Base-by-base conservation (phyloP, 192 early-diverging fungal genomes). In the Backusella tuberculispora region DNA sequence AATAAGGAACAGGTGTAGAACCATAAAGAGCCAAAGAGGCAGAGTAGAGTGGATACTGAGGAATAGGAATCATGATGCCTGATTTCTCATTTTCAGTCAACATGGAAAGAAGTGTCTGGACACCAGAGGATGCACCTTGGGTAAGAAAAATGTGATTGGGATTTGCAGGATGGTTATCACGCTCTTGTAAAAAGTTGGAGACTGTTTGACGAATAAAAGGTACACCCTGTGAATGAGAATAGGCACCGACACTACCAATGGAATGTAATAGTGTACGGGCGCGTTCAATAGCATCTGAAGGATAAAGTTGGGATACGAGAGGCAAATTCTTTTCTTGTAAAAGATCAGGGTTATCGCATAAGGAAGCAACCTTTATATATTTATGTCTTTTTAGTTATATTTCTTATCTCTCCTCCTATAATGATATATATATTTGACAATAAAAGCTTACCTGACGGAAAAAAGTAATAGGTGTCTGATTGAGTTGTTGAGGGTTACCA, bases 41-140 rank as follows among this genome's bases (percentile, higher is more conserved):
- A 14, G 94, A 94, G 87, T 99, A 99, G 26, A 99, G 89, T 63
- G 98, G 98, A 80, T 99, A 99, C 78, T 99, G 98, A 34, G 98
- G 98, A 63, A 99, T 96, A 21, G 98, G 98, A 74, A 98, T 98
- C 97, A 99, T 95, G 76, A 99, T 93, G 37, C 98, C 98, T 45
- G 95, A 93, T 40, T 94, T 86, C 26, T 74, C 72, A 79, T 93
- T 76, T 46, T 91, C 83, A 44, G 95, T 92, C 21, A 98, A 80
- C 75, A 94, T 88, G 80, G 98, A 93, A 34, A 99, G 86, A 63
- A 97, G 90, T 0, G 89, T 86, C 83, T 99, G 96, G 17, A 99
- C 95, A 56, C 94, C 98, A 21, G 92, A 88, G 38, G 93, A 95
- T 9, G 96, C 98, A 43, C 96, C 96, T 66, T 95, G 90, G n/a